Evolutionary conservation across 305 asterid genomes (phyloP), one percentile per base, ranked within the genome.

Genomic region (Fraxinus angustifolia): DNA sequence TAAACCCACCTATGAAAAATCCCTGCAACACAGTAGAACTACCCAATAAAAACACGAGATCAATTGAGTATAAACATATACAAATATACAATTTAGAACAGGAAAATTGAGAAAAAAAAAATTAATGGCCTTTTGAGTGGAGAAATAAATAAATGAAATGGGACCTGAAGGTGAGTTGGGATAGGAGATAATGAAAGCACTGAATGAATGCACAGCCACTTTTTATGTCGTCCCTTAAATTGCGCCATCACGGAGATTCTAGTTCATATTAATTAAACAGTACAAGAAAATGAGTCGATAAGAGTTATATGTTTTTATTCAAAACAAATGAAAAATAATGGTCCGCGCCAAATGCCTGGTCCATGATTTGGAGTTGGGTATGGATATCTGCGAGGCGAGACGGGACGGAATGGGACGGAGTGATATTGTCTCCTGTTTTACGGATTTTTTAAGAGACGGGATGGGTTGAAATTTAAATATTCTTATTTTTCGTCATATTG

Each of bases 151-250:
- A n/a, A 79, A 75, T 70, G 75, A 10, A 58, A 21, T 70, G 21
- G 67, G 31, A 80, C 73, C 77, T 80, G 34, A 77, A 84, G 62
- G 79, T 62, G 85, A 56, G 85, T 28, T 8, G 70, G 58, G 62
- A 12, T 6, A 36, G 30, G 81, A 83, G 28, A 42, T 6, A 42
- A 21, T 19, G n/a, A 6, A 23, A 75, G 34, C 23, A 58, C 17
- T 75, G 79, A 58, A 42, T 75, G 79, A 56, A 17, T 75, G 81
- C 75, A 68, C 71, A 81, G 84, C 73, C 82, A 82, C 74, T 76
- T 86, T 88, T 84, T 86, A 81, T 82, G 86, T 65, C 48, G 50
- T 68, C 80, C 87, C 90, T 48, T 73, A 81, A 83, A 83, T 79
- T 79, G 74, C 83, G 88, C 84, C 79, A 80, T 75, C 81, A 34